Percentiles rank a stretch among this genome's conserved stretches.
These are phyloP conservation scores for Aphanomyces stellatus DNA, from an alignment of 352 stramenopile genomes.

Conservation along the genomic window DNA sequence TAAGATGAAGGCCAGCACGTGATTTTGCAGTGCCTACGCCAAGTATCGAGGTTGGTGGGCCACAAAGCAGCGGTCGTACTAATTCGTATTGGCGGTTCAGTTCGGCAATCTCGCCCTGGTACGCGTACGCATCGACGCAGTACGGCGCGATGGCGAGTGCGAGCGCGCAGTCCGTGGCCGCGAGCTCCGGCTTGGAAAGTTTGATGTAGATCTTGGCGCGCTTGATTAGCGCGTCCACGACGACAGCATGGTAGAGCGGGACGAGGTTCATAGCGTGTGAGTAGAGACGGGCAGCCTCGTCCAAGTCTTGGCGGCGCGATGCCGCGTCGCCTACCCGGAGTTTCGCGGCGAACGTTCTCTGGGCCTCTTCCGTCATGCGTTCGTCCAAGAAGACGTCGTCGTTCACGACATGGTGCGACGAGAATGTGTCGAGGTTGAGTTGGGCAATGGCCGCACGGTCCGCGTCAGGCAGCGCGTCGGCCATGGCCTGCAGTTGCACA, in stretches of 20 bases:
- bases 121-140: conserved; percentile 35
- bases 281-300: conserved; percentile 50
- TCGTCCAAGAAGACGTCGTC: conserved; percentile 20
- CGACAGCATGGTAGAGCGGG: not conserved
- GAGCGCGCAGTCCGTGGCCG: conserved; percentile 49
- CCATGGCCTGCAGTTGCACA: conserved; percentile 70
- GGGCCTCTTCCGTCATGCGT: conserved; percentile 20
- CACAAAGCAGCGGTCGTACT: not conserved
- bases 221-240: conserved; percentile 16
- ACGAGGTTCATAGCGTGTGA: conserved; percentile 22
- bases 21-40: conserved; percentile 64
- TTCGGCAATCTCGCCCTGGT: conserved; percentile 38
- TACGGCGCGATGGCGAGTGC: conserved; percentile 31
- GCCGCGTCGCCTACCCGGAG: conserved; percentile 61
- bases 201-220: conserved; percentile 27
- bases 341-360: conserved; percentile 52
- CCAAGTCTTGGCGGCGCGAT: conserved; percentile 35
- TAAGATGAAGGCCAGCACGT: conserved; percentile 72
- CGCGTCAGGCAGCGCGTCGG: conserved; percentile 39
- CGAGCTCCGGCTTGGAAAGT: conserved; percentile 44
- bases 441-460: conserved; percentile 28
- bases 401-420: conserved; percentile 16
- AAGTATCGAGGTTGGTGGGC: not conserved
- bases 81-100: conserved; percentile 36
- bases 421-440: not conserved